phyloP scores from a whole-genome alignment of 371 early-diverging fungal species.

The Apophysomyces elegans region DNA sequence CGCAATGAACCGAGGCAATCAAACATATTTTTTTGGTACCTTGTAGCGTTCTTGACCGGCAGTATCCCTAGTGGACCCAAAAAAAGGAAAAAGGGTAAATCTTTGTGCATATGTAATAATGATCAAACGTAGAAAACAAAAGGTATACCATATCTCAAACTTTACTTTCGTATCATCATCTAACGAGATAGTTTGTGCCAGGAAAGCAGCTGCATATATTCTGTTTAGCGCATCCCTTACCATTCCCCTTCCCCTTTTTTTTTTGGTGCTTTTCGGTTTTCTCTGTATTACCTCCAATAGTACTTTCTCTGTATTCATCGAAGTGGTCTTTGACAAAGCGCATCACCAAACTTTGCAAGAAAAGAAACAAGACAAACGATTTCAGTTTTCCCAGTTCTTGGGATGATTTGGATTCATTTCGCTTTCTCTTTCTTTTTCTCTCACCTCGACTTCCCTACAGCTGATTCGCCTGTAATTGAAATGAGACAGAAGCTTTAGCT shows the following conservation, averaged over 20 bases:
- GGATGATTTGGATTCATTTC: no score
- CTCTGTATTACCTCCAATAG: slow-evolving; percentile 84
- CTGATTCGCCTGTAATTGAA: slow-evolving; percentile 76
- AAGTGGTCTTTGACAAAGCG: slow-evolving; percentile 97
- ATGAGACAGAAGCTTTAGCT: background rate
- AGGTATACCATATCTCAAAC: slow-evolving; percentile 85
- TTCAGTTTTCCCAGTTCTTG: no score
- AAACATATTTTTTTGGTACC: slow-evolving; percentile 33
- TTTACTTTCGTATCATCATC: slow-evolving; percentile 78
- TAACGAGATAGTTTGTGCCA: slow-evolving; percentile 74
- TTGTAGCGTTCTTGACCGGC: slow-evolving; percentile 96
- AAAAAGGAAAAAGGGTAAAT: background rate
- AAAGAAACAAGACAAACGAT: background rate
- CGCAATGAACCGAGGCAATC: background rate
- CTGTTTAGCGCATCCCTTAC: background rate
- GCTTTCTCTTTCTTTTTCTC: background rate
- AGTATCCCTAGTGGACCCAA: slow-evolving; percentile 75
- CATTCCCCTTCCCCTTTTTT: background rate
- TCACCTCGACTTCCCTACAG: slow-evolving; percentile 89
- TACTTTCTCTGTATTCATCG: slow-evolving; percentile 97
- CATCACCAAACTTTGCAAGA: slow-evolving; percentile 78
- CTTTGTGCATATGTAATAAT: background rate
- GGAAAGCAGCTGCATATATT: slow-evolving; percentile 69
- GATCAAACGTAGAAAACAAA: background rate
- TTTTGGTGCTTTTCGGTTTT: background rate